A percentile compares a stretch with the other conserved stretches of the same genome.
Evolutionary conservation across 495 filamentous ascomycete genomes (phyloP).

Genomic region (Podospora fimiseda): DNA sequence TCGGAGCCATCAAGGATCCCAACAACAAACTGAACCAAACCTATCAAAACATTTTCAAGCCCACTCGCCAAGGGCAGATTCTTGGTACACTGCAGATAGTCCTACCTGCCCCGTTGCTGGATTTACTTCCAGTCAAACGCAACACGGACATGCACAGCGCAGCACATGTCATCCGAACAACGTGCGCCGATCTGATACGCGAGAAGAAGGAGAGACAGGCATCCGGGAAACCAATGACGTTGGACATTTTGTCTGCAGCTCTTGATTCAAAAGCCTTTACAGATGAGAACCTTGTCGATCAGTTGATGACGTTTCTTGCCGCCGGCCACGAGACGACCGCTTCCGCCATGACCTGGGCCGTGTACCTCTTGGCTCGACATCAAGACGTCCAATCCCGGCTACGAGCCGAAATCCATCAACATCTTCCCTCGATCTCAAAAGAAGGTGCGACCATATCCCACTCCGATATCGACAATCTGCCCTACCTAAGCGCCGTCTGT

Average conservation of each 20-base stretch:
- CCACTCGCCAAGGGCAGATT: conserved; percentile 31
- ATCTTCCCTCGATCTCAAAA: conserved; percentile 50
- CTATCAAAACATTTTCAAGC: conserved; percentile 56
- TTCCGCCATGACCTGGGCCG: conserved; percentile 50
- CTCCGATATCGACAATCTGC: conserved; percentile 48
- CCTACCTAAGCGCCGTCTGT: conserved; percentile 49
- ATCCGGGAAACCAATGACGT: conserved; percentile 43
- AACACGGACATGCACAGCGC: conserved; percentile 57
- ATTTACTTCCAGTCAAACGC: conserved; percentile 55
- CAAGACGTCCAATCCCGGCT: conserved; percentile 46
- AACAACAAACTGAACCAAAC: conserved; percentile 58
- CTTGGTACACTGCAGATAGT: conserved; percentile 41
- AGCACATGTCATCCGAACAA: conserved; percentile 50
- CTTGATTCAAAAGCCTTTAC: conserved; percentile 68
- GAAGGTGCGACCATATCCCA: conserved; percentile 40
- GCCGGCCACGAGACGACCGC: conserved; percentile 79
- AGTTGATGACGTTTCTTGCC: conserved; percentile 91
- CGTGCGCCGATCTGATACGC: conserved; percentile 59
- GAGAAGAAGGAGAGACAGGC: conserved; percentile 59
- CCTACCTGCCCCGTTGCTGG: conserved; percentile 45
- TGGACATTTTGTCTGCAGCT: conserved; percentile 81
- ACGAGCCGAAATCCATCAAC: conserved; percentile 48
- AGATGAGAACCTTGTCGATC: conserved; percentile 77
- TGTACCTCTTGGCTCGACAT: conserved; percentile 44
- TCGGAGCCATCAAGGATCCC: conserved; percentile 60